phyloP scores from a whole-genome alignment of 164 flowering plant species.

The Tetrastigma voinierianum region DNA sequence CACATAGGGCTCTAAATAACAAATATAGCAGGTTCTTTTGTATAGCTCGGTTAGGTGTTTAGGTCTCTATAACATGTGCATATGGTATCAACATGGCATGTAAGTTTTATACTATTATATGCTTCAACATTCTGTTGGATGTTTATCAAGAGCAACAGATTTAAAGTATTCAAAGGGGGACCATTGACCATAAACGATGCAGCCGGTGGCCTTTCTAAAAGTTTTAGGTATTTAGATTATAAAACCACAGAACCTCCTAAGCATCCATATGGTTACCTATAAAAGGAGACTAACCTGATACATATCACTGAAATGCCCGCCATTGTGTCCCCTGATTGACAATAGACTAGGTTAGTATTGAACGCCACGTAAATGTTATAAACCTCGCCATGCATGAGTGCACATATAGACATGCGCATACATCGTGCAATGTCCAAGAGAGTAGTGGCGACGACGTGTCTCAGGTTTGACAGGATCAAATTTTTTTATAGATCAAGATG shows the following conservation, averaged over 20 bases:
- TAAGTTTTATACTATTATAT: slow-evolving; percentile 19
- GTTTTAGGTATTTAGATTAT: slow-evolving; percentile 6
- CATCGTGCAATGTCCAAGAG: neutral
- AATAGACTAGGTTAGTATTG: neutral
- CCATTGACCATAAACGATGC: slow-evolving; percentile 18
- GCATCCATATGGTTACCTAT: slow-evolving; percentile 2
- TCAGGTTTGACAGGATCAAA: slow-evolving; percentile 32
- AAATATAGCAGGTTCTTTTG: slow-evolving; percentile 12
- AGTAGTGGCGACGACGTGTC: slow-evolving; percentile 28
- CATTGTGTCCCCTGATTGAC: slow-evolving; percentile 7
- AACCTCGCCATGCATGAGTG: slow-evolving; percentile 8
- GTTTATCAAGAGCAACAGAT: slow-evolving; percentile 32
- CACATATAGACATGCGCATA: slow-evolving; percentile 3
- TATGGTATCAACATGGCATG: slow-evolving; percentile 19
- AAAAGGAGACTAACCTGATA: slow-evolving; percentile 9
- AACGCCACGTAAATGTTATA: slow-evolving; percentile 4
- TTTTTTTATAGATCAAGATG: slow-evolving; percentile 27
- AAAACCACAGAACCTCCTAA: slow-evolving; percentile 2
- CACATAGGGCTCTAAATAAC: slow-evolving; percentile 10
- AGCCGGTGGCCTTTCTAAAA: slow-evolving; percentile 2
- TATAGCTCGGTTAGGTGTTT: slow-evolving; percentile 29
- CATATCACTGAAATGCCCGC: slow-evolving; percentile 15
- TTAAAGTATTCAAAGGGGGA: slow-evolving; percentile 14
- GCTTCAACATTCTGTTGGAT: slow-evolving; percentile 12
- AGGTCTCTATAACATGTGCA: slow-evolving; percentile 36